These are phyloP conservation scores for Suhomyces atakaporum DNA, from an alignment of 1,139 yeast species.

Conservation along the genomic window DNA sequence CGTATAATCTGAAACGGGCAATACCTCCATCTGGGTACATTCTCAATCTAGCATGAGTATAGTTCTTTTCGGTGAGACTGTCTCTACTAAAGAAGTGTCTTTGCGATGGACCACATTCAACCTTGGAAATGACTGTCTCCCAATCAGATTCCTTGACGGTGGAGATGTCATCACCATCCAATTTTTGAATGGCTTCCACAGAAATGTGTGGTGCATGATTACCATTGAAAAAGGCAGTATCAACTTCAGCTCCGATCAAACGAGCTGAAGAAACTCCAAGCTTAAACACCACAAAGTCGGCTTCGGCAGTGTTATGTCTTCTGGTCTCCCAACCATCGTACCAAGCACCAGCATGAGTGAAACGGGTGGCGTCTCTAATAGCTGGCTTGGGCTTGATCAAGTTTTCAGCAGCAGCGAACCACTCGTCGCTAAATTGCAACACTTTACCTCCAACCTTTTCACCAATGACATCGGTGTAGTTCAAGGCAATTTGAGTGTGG, in stretches of 20 bases:
- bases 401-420: slow-evolving; percentile 94
- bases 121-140: slow-evolving; percentile 67
- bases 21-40: slow-evolving; percentile 98
- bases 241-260: slow-evolving; percentile 81
- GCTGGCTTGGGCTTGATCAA: slow-evolving; percentile 80
- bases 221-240: slow-evolving; percentile 91
- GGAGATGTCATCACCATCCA: slow-evolving; percentile 32
- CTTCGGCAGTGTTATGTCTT: slow-evolving; percentile 80
- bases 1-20: slow-evolving; percentile 89
- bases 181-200: slow-evolving; percentile 62
- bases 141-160: slow-evolving; percentile 48
- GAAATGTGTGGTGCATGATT: slow-evolving; percentile 91
- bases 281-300: slow-evolving; percentile 82
- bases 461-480: slow-evolving; percentile 75
- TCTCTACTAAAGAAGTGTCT: slow-evolving; percentile 76
- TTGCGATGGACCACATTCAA: slow-evolving; percentile 87
- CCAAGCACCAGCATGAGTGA: slow-evolving; percentile 91
- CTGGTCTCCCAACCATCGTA: slow-evolving; percentile 98
- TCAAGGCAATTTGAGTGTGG: slow-evolving; percentile 45
- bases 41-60: slow-evolving; percentile 78
- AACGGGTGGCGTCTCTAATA: slow-evolving; percentile 74
- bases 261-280: slow-evolving; percentile 84
- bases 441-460: slow-evolving; percentile 80
- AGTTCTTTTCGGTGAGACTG: slow-evolving; percentile 56
- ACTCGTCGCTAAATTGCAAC: slow-evolving; percentile 74